Evolutionary conservation across 2,329 filamentous ascomycete genomes (phyloP), one percentile per base, ranked within the genome.

Genomic region (Fusarium algeriense): DNA sequence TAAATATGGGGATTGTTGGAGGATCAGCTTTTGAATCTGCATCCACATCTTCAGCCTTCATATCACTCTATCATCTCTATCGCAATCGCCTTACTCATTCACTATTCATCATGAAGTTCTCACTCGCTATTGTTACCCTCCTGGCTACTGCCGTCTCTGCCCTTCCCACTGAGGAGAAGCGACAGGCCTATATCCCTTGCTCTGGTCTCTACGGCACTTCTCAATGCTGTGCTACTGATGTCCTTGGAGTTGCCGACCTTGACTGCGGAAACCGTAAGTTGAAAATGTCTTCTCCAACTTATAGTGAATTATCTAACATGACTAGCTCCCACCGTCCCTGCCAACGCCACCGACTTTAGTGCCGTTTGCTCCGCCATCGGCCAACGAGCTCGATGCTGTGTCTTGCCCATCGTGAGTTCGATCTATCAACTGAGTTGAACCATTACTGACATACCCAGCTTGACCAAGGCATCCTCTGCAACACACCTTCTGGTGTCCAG

Each of bases 221-320:
- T 6, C 84, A 87, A 70, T 91, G 89, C 83, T 91, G 89, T 77
- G 86, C 88, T 17, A 89, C 88, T 28, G 87, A 91, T 70, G 84
- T 91, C 37, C 85, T 91, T 41, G 85, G 87, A 64, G 68, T 90
- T 63, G 87, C 85, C 6, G 81, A 88, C 77, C 81, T 90, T 28
- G 81, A 91, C 82, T 91, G 89, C 78, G 80, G 75, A 20, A 77
- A 80, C 63, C 87, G 88, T 89, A 81, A 73, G 86, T 82, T 23
- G 12, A 10, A 23, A 23, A 23, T 23, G 20, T 4, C 20, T 23
- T 23, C 20, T 23, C 20, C 20, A 23, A 23, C 20, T 23, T 23
- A 23, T 23, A 23, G 20, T 23, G 20, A 23, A 23, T 23, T 23
- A 23, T 23, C 20, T 76, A 13, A 73, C 66, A 12, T 9, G 1